Percentiles rank a stretch among this genome's conserved stretches.
These are phyloP conservation scores for Tricholoma sp. DNA, from an alignment of 768 basidiomycete genomes.

Conservation along the genomic window DNA sequence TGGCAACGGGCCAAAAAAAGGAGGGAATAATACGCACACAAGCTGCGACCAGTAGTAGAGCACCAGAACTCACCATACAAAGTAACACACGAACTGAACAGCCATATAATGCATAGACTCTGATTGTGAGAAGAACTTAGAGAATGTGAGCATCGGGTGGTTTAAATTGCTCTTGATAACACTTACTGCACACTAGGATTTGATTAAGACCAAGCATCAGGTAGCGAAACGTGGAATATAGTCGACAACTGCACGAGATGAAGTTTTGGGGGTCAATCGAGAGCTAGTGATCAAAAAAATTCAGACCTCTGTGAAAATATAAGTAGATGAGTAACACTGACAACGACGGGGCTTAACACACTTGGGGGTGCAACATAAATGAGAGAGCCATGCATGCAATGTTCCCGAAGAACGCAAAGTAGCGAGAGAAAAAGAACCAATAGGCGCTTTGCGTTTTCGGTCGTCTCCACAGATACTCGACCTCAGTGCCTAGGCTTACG, in stretches of 20 bases:
- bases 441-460: conserved; percentile 33
- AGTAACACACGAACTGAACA: conserved; percentile 32
- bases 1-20: background rate
- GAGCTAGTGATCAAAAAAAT: background rate
- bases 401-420: conserved; percentile 39
- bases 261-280: background rate
- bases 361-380: conserved; percentile 21
- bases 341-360: conserved; percentile 9
- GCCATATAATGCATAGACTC: conserved; percentile 47
- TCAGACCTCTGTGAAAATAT: conserved; percentile 12
- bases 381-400: conserved; percentile 25
- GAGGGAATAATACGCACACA: conserved; percentile 27
- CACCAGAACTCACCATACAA: conserved; percentile 28
- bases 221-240: conserved; percentile 36
- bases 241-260: conserved; percentile 30
- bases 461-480: conserved; percentile 40
- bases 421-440: conserved; percentile 47
- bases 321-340: background rate
- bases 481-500: conserved; percentile 33
- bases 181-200: conserved; percentile 42
- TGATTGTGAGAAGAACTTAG: conserved; percentile 39
- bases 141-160: background rate
- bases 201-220: conserved; percentile 38
- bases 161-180: background rate
- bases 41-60: conserved; percentile 24